A percentile compares a stretch with the other conserved stretches of the same genome.
Conservation (phyloP, 805 yeast genomes). For the Schwanniomyces pseudopolymorphus region DNA sequence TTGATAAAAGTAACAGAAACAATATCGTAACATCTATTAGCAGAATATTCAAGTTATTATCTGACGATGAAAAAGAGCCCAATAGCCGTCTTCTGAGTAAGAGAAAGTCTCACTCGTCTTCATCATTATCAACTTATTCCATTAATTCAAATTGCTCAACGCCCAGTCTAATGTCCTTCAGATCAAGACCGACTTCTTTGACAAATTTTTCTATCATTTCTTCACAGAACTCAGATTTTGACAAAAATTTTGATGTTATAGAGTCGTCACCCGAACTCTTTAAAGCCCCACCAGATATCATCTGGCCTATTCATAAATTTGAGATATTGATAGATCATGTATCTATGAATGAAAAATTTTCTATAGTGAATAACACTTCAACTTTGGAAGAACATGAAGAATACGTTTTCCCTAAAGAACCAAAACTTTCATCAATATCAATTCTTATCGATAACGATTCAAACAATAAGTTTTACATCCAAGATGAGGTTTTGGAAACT, state of each 20-base stretch:
- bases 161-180: slow-evolving; percentile 38
- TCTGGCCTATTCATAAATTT: slow-evolving; percentile 47
- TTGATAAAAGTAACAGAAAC: slow-evolving; percentile 8
- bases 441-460: slow-evolving; percentile 32
- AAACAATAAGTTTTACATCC: slow-evolving; percentile 28
- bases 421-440: slow-evolving; percentile 29
- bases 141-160: slow-evolving; percentile 33
- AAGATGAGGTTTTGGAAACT: slow-evolving; percentile 23
- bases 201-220: slow-evolving; percentile 34
- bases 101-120: slow-evolving; percentile 33
- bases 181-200: slow-evolving; percentile 35
- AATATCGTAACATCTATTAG: slow-evolving; percentile 34
- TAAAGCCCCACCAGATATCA: slow-evolving; percentile 43
- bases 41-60: slow-evolving; percentile 34
- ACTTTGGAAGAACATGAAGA: slow-evolving; percentile 2
- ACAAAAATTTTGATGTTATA: slow-evolving; percentile 9
- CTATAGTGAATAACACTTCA: slow-evolving; percentile 16
- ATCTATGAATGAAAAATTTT: slow-evolving; percentile 31
- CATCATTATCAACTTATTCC: slow-evolving; percentile 36
- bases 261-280: slow-evolving; percentile 36
- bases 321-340: slow-evolving; percentile 46
- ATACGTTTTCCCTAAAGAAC: slow-evolving; percentile 17
- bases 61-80: slow-evolving; percentile 20
- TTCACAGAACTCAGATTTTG: slow-evolving; percentile 31
- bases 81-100: slow-evolving; percentile 6